Base-by-base conservation (phyloP, 225 moss, liverwort and hornwort species). In the Takakia lepidozioides region DNA sequence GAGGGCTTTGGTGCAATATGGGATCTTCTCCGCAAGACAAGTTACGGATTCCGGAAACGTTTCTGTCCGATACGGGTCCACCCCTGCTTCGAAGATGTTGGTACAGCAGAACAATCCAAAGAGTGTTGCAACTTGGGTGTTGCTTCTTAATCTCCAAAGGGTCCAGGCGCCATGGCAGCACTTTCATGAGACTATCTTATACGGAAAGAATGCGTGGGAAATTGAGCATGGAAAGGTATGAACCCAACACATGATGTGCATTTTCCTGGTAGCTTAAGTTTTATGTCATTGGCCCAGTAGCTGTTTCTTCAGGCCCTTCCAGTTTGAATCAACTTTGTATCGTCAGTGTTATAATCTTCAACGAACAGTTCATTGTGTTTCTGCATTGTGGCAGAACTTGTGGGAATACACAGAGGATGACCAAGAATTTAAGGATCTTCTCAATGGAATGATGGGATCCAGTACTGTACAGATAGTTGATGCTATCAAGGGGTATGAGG, bases 101-200 rank as follows among this genome's bases (percentile, higher is more conserved):
- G 64, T 64, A 48, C 55, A 30, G 3, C 47, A 64, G 41, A 57
- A 52, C 30, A 64, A 74, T 2, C 41, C 56, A 1, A 11, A 4
- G 14, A 42, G 46, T 38, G 0, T 55, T 15, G 68, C 56, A 15
- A 51, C 48, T 20, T 28, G 11, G 56, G 43, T 43, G 17, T 51
- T 44, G 43, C 63, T 10, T 25, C 0, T 42, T 13, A 68, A 55
- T 14, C 50, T 59, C 29, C 8, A 5, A 38, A 34, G 42, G 5
- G 49, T 52, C 10, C 64, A 63, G 20, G 46, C 42, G 3, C 60
- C 73, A 0, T 74, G 68, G 68, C 56, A 60, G 15, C 14, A 56
- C 16, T 36, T 69, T 10, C 42, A 38, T 20, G 51, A 59, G 8
- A 37, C 16, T n/a, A 34, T 69, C 43, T 39, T 74, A 52, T 13